These are phyloP conservation scores for Ricinus communis DNA, from an alignment of 345 rosid species.

Conservation along the genomic window DNA sequence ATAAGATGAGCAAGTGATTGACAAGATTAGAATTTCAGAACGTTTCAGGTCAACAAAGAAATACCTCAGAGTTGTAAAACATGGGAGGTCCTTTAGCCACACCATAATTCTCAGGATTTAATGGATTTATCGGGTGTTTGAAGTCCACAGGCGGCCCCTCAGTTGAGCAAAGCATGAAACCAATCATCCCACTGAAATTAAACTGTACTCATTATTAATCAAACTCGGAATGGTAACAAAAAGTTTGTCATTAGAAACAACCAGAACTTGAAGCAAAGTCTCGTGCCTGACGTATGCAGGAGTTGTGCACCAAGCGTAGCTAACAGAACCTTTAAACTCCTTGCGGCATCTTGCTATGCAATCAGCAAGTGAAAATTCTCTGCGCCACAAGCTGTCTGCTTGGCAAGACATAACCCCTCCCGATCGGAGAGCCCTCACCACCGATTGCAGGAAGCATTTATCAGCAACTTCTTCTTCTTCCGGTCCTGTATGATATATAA, in stretches of 20 bases:
- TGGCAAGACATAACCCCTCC: constrained; percentile 29
- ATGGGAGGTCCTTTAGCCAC: constrained; percentile 25
- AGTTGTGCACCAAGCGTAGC: constrained; percentile 28
- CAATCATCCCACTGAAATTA: constrained; percentile 25
- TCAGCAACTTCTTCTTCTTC: constrained; percentile 15
- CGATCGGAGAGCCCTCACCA: constrained; percentile 23
- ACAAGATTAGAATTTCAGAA: not conserved
- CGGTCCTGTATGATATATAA: constrained; percentile 2
- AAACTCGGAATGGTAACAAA: too few relatives aligned
- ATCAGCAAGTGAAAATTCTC: constrained; percentile 16
- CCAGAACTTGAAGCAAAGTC: not conserved
- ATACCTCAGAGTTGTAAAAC: constrained; percentile 24
- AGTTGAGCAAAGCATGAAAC: constrained; percentile 32
- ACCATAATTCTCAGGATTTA: constrained; percentile 22
- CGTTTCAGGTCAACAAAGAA: not conserved
- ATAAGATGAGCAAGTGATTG: too few relatives aligned
- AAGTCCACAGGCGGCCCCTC: constrained; percentile 30
- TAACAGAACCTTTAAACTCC: constrained; percentile 29
- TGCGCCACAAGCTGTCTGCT: constrained; percentile 24
- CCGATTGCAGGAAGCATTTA: constrained; percentile 14
- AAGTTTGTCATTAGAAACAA: not conserved
- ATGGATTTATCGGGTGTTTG: constrained; percentile 27
- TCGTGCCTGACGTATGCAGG: constrained; percentile 17
- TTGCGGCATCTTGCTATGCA: constrained; percentile 19
- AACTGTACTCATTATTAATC: not conserved